These are phyloP conservation scores for Lagerstroemia speciosa DNA, from an alignment of 345 rosid species.

Conservation along the genomic window DNA sequence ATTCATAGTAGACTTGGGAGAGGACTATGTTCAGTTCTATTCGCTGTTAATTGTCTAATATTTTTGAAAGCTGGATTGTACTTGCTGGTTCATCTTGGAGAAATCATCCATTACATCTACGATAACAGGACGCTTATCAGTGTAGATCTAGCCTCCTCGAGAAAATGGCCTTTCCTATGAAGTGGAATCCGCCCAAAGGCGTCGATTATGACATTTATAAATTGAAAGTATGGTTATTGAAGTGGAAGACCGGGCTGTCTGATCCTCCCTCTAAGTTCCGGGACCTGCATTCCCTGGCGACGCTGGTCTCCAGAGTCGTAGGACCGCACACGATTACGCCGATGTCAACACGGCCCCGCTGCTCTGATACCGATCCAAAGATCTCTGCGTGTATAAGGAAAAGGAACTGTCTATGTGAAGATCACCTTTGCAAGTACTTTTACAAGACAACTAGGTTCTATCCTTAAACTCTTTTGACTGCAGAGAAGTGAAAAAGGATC, in stretches of 20 bases:
- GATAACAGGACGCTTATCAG: no score
- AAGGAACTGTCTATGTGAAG: neutral
- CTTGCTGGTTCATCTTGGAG: neutral
- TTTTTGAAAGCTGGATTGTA: neutral
- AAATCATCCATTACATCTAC: neutral
- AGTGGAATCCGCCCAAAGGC: neutral
- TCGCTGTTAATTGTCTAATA: no score
- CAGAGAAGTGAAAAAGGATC: no score
- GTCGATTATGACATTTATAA: conserved; percentile 21
- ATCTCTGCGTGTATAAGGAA: neutral
- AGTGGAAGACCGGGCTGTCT: conserved; percentile 52
- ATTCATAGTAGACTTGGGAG: neutral
- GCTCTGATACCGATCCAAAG: conserved; percentile 20
- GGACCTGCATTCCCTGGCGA: conserved; percentile 71
- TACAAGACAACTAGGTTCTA: no score
- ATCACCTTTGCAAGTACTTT: neutral
- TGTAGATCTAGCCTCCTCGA: neutral
- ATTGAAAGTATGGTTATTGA: conserved; percentile 78
- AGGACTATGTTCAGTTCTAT: neutral
- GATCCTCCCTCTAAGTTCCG: conserved; percentile 33
- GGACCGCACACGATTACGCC: conserved; percentile 90
- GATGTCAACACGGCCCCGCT: conserved; percentile 65
- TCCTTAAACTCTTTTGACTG: no score
- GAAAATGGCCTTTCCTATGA: neutral
- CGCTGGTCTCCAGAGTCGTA: conserved; percentile 53